These are phyloP conservation scores for Amanita jacksonii DNA, from an alignment of 768 basidiomycete species.

Conservation along the genomic window DNA sequence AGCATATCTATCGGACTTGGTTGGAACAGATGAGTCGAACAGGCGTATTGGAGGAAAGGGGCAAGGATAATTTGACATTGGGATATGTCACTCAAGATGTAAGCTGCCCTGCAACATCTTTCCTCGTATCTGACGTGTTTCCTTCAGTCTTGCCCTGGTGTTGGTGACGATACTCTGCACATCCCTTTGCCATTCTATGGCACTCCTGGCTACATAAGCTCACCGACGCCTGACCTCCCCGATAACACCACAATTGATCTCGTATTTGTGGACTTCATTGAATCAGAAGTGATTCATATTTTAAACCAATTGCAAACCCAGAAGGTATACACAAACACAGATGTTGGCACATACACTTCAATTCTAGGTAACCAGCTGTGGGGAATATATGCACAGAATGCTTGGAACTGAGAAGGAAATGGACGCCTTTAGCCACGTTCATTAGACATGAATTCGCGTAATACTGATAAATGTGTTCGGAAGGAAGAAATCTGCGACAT, in stretches of 20 bases:
- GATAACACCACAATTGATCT: constrained; percentile 53
- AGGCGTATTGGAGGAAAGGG: constrained; percentile 29
- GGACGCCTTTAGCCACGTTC: too few species aligned
- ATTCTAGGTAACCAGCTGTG: constrained; percentile 41
- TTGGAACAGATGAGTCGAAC: constrained; percentile 43
- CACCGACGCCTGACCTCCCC: constrained; percentile 39
- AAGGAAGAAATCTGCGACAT: too few species aligned
- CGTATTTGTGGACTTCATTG: constrained; percentile 69
- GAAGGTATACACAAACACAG: constrained; percentile 38
- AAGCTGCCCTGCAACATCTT: constrained; percentile 14
- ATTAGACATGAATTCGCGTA: too few species aligned
- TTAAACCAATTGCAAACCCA: constrained; percentile 46
- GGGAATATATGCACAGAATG: constrained; percentile 44
- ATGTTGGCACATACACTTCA: constrained; percentile 45
- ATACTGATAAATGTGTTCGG: too few species aligned
- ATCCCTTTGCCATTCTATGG: constrained; percentile 45
- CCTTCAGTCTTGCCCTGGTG: constrained; percentile 53
- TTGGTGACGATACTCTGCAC: constrained; percentile 69
- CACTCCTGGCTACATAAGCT: constrained; percentile 50
- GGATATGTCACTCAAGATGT: constrained; percentile 74
- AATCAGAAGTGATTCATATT: constrained; percentile 36
- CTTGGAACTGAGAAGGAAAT: constrained; percentile 26
- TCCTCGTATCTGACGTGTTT: not conserved
- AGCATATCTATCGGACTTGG: constrained; percentile 44
- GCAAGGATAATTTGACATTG: constrained; percentile 44